Percentiles rank a stretch among this genome's conserved stretches.
These are phyloP conservation scores for Fonsecaea multimorphosa DNA, from an alignment of 2,329 filamentous ascomycete species.

Conservation along the genomic window DNA sequence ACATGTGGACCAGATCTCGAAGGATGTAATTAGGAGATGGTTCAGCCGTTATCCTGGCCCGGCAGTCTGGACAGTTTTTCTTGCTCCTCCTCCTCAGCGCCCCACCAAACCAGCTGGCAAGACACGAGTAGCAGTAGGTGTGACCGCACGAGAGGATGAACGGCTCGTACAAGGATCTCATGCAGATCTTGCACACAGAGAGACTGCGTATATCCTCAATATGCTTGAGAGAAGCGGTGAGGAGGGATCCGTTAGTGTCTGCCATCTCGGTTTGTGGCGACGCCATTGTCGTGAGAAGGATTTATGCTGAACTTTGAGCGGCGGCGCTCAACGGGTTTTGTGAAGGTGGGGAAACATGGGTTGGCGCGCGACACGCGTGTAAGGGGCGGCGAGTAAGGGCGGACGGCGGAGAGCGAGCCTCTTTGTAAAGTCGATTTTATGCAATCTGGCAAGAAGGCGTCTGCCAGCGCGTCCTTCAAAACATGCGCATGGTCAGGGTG, in stretches of 20 bases:
- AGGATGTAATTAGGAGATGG: constrained; percentile 71
- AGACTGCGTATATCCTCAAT: constrained; percentile 66
- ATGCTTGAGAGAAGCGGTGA: constrained; percentile 57
- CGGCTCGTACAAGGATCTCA: constrained; percentile 71
- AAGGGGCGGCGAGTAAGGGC: not conserved
- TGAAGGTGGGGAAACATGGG: constrained; percentile 4
- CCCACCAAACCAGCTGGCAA: constrained; percentile 47
- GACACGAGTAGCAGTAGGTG: constrained; percentile 70
- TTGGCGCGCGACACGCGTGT: not conserved
- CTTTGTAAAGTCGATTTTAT: not conserved
- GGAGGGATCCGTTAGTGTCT: constrained; percentile 38
- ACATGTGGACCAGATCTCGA: constrained; percentile 68
- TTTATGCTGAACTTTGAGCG: not conserved
- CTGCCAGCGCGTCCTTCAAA: constrained; percentile 9
- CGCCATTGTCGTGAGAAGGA: not conserved
- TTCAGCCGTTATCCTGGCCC: constrained; percentile 62
- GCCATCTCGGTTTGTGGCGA: constrained; percentile 23
- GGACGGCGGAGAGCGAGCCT: not conserved
- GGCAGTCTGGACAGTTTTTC: constrained; percentile 72
- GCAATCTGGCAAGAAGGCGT: not conserved
- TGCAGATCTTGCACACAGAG: constrained; percentile 72
- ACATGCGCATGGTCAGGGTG: not conserved
- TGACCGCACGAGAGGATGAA: constrained; percentile 72
- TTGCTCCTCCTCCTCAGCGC: constrained; percentile 47
- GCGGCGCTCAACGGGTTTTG: constrained; percentile 2